Conservation (phyloP, 148 eudicot genomes). For the Amaranthus hypochondriacus region DNA sequence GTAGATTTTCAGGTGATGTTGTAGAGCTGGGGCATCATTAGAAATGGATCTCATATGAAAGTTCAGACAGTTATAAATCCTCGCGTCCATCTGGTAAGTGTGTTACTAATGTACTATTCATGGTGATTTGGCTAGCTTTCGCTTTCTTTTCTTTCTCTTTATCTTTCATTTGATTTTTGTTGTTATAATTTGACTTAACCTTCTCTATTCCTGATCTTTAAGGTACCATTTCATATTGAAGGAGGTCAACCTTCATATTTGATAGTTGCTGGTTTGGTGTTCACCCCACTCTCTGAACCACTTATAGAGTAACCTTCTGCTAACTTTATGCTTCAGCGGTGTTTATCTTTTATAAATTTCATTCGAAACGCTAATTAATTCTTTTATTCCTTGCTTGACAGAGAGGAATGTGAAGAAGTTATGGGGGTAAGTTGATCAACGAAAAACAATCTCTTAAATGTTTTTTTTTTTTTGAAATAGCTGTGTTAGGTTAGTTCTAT, state of each 20-base stretch:
- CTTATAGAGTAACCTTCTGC: conserved; percentile 69
- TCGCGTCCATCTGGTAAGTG: conserved; percentile 83
- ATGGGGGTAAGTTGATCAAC: conserved; percentile 64
- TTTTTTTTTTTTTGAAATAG: too few species aligned
- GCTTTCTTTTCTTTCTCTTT: too few species aligned
- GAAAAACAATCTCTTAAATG: background rate
- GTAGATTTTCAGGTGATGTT: conserved; percentile 84
- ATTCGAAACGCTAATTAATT: conserved; percentile 14
- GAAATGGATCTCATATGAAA: conserved; percentile 64
- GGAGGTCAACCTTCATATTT: conserved; percentile 89
- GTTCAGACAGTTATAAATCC: conserved; percentile 67
- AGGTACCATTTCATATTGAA: conserved; percentile 96
- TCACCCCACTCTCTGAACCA: conserved; percentile 91
- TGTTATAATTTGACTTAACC: background rate
- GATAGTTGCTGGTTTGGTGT: conserved; percentile 94
- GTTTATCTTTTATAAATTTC: background rate
- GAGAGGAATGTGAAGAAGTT: conserved; percentile 92
- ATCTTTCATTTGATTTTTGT: too few species aligned
- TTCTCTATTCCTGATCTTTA: conserved; percentile 9
- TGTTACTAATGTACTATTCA: background rate
- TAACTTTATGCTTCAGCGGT: background rate
- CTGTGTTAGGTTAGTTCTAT: background rate
- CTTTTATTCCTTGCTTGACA: conserved; percentile 22
- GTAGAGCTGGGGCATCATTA: conserved; percentile 84
- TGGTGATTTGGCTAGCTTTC: background rate